Base-by-base conservation (phyloP, 2,329 filamentous ascomycete genomes). In the Colletotrichum tofieldiae region DNA sequence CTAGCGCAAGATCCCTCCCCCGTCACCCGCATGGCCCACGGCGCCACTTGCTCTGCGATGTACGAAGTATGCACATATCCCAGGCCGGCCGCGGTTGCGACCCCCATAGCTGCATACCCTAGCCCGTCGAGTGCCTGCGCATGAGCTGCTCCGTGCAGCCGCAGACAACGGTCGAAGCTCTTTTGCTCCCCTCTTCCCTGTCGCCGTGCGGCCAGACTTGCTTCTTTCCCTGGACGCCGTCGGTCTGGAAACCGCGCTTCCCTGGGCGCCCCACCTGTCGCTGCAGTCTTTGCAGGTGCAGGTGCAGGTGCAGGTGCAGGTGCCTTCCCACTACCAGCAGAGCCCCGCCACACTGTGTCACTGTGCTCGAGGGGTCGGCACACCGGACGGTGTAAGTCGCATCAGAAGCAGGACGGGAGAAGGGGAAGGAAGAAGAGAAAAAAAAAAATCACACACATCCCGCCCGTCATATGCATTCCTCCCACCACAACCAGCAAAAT, bases 401-500 rank as follows among this genome's bases (percentile, higher is more conserved):
- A 60, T 54, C 65, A 69, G 56, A 29, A 39, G 35, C 37, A 32
- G 26, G 26, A 41, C n/a, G 26, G 49, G n/a, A 47, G 16, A 39
- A 20, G 43, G 18, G 18, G 14, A 14, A 20, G 16, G 4, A 23
- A 55, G 20, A 9, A 5, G 16, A 60, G 18, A 64, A 43, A 35
- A 16, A 62, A 52, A 49, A 64, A 41, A 45, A 41, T 43, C 7
- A 18, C 23, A 26, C 9, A 23, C 56, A n/a, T 43, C 47, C 29
- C n/a, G 45, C 58, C 58, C 59, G 69, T 72, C 65, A 72, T 69
- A 47, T 69, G 69, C 69, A 69, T 72, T 72, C 69, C 65, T 72
- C 65, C 58, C 69, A 54, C 58, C 51, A 51, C 35, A 37, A 35
- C 32, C 51, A 64, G 63, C 65, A 61, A 56, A 65, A 43, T 39